These are phyloP conservation scores for Eimeria sp. DNA, from an alignment of 169 alveolate species.

Conservation along the genomic window DNA sequence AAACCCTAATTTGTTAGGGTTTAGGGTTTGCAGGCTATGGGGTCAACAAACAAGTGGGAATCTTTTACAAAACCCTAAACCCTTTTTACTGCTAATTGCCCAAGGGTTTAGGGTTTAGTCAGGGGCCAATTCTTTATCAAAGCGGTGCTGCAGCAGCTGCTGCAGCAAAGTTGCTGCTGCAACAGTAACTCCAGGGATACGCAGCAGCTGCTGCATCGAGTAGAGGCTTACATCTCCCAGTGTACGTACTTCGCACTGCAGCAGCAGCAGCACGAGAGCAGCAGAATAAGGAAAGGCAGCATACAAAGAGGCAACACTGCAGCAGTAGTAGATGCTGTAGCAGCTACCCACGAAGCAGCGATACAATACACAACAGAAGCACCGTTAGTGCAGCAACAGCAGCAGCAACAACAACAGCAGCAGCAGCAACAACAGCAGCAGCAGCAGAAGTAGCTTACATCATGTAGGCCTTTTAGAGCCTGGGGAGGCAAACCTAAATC, in stretches of 20 bases:
- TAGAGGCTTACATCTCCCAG: not conserved
- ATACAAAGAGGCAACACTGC: not conserved
- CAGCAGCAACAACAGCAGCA: not conserved
- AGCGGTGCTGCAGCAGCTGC: constrained; percentile 51
- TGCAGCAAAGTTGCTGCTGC: constrained; percentile 29
- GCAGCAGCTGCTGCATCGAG: constrained; percentile 43
- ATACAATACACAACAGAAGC: not conserved
- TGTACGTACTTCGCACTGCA: constrained; percentile 20
- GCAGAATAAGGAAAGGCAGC: not conserved
- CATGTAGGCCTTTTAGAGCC: constrained; percentile 2
- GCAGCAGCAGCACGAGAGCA: constrained; percentile 26
- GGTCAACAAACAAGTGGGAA: not conserved
- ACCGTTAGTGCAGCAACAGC: not conserved
- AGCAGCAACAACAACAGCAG: not conserved
- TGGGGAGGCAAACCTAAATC: not conserved
- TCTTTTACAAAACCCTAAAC: not conserved
- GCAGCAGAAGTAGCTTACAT: not conserved
- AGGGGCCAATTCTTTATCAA: not conserved
- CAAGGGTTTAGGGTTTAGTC: constrained; percentile 34
- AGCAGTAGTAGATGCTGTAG: not conserved
- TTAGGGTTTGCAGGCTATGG: not conserved
- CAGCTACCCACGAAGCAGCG: not conserved
- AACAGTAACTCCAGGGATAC: not conserved
- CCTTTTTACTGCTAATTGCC: not conserved
- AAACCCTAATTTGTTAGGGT: not conserved